phyloP scores from a whole-genome alignment of 306 rosid genomes.

The Ormosia emarginata region DNA sequence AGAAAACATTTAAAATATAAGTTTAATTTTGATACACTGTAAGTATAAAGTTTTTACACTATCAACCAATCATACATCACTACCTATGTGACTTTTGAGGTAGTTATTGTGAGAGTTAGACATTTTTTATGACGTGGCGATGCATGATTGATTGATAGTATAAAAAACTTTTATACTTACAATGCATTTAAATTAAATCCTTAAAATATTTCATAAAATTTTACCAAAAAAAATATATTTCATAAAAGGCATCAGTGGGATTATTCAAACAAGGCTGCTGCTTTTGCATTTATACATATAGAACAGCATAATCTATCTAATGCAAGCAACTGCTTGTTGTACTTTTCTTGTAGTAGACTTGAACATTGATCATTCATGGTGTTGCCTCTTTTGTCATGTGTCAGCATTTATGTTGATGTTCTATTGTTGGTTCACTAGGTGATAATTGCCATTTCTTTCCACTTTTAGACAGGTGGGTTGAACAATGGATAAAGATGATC shows the following conservation, averaged over 20 bases:
- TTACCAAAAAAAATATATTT: background rate
- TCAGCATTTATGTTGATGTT: background rate
- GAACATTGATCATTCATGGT: conserved; percentile 11
- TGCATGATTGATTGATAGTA: too few relatives aligned
- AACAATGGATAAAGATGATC: conserved; percentile 15
- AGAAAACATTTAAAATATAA: background rate
- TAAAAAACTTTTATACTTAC: too few relatives aligned
- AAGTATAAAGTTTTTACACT: too few relatives aligned
- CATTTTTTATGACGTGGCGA: too few relatives aligned
- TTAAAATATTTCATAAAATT: too few relatives aligned
- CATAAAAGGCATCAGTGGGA: background rate
- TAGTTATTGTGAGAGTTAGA: too few relatives aligned
- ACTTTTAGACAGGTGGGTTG: conserved; percentile 28
- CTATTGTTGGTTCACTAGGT: background rate
- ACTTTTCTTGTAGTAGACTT: background rate
- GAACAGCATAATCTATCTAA: background rate
- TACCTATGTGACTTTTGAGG: too few relatives aligned
- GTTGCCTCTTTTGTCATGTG: background rate
- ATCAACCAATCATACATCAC: too few relatives aligned
- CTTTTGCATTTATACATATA: background rate
- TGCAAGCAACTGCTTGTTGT: background rate
- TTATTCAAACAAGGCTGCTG: background rate
- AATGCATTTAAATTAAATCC: too few relatives aligned
- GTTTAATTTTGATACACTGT: too few relatives aligned
- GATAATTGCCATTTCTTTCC: conserved; percentile 3